Conservation (phyloP, 768 basidiomycete species). For the Calocera cornea region DNA sequence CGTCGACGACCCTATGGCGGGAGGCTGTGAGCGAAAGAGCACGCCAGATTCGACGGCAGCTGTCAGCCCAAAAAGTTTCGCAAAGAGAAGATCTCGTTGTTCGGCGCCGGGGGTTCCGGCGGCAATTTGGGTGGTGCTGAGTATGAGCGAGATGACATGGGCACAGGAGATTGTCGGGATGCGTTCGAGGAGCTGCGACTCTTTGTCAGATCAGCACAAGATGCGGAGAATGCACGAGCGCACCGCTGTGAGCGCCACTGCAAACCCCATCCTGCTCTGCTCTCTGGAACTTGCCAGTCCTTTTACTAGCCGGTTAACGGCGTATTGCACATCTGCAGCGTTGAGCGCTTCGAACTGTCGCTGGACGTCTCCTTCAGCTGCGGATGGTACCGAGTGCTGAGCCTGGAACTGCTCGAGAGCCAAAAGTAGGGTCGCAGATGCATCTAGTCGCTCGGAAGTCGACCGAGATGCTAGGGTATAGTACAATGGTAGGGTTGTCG, state of each 20-base stretch:
- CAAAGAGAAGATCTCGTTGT: conserved; percentile 84
- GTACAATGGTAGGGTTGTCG: conserved; percentile 83
- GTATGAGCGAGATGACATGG: conserved; percentile 62
- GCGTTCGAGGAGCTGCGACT: conserved; percentile 55
- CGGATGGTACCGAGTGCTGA: conserved; percentile 25
- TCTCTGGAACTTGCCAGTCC: conserved; percentile 87
- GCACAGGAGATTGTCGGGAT: conserved; percentile 62
- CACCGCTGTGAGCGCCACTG: conserved; percentile 91
- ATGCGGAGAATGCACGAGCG: conserved; percentile 17
- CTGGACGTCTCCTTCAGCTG: conserved; percentile 22
- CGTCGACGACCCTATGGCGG: neutral
- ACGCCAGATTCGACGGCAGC: conserved; percentile 76
- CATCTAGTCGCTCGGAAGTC: conserved; percentile 66
- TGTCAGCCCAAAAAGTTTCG: conserved; percentile 78
- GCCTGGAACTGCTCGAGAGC: conserved; percentile 78
- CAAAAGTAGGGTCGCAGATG: conserved; percentile 69
- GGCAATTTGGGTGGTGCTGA: conserved; percentile 55
- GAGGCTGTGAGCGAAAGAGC: conserved; percentile 45
- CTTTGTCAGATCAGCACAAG: conserved; percentile 4
- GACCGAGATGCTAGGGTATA: conserved; percentile 80
- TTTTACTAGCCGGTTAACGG: conserved; percentile 70
- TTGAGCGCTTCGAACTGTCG: conserved; percentile 45
- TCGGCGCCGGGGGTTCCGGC: conserved; percentile 80
- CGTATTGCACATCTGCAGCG: conserved; percentile 85
- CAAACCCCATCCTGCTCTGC: conserved; percentile 86